Conservation (phyloP, 176 grass and related monocot species). For the Triticum dicoccoides region DNA sequence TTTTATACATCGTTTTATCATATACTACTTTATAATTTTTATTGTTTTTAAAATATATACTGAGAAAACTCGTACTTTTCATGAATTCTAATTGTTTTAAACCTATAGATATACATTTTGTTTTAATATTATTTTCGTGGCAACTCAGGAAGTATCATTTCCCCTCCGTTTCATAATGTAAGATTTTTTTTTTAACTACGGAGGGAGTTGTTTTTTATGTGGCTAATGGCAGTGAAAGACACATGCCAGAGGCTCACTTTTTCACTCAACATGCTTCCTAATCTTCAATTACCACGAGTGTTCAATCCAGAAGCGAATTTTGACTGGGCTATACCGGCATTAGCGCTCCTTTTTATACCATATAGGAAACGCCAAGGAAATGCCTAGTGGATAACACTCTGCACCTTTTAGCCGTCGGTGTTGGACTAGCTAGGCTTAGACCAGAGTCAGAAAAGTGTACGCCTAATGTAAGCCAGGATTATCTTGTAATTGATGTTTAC, state of each 20-base stretch:
- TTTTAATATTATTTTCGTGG: too few species aligned
- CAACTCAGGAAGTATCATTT: too few species aligned
- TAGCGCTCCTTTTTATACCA: constrained; percentile 13
- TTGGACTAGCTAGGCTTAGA: constrained; percentile 19
- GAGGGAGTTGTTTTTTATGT: too few species aligned
- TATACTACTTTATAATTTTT: too few species aligned
- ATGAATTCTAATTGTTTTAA: too few species aligned
- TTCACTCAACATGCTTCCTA: not conserved
- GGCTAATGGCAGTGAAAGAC: not conserved
- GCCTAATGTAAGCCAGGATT: constrained; percentile 9
- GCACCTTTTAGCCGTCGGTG: not conserved
- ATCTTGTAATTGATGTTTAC: constrained; percentile 11
- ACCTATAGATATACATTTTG: too few species aligned
- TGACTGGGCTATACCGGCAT: not conserved
- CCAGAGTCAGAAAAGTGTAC: not conserved
- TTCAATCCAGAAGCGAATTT: constrained; percentile 12
- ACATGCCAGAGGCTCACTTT: not conserved
- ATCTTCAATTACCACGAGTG: constrained; percentile 23
- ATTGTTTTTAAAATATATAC: too few species aligned
- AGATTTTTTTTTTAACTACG: too few species aligned
- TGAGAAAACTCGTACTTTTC: too few species aligned
- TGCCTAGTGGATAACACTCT: not conserved
- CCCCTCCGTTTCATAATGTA: too few species aligned
- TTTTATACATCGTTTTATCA: too few species aligned
- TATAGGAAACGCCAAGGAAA: constrained; percentile 1